These are phyloP conservation scores for Arachnomyces sp. DNA, from an alignment of 2,329 filamentous ascomycete species.

Conservation along the genomic window DNA sequence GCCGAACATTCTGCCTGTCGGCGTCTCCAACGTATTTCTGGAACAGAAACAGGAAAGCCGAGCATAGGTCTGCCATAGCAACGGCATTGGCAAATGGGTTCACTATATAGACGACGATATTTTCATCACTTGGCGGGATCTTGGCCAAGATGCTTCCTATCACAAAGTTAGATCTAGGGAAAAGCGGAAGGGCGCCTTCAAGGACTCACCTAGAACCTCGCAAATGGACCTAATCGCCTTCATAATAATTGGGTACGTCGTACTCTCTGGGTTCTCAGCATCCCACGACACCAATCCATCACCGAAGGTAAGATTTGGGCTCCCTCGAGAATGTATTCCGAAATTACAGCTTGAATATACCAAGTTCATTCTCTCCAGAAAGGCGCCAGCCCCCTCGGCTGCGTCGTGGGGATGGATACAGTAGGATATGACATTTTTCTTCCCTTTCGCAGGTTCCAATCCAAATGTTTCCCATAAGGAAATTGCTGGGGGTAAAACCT, in stretches of 20 bases:
- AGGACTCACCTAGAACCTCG: conserved; percentile 28
- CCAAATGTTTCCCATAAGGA: conserved; percentile 55
- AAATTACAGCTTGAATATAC: conserved; percentile 51
- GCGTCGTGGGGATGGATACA: conserved; percentile 47
- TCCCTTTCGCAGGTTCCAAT: conserved; percentile 46
- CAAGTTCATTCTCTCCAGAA: conserved; percentile 45
- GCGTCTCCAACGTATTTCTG: conserved; percentile 42
- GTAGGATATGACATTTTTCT: conserved; percentile 51
- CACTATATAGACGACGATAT: conserved; percentile 51
- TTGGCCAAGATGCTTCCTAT: conserved; percentile 30
- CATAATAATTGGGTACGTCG: conserved; percentile 27
- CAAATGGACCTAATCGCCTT: conserved; percentile 26
- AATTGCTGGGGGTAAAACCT: conserved; percentile 48
- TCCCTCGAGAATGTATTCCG: conserved; percentile 42
- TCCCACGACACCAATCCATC: conserved; percentile 32
- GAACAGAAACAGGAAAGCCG: conserved; percentile 49
- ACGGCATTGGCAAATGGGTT: conserved; percentile 45
- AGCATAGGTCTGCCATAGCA: conserved; percentile 44
- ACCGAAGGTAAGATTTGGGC: conserved; percentile 31
- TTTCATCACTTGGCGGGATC: conserved; percentile 27
- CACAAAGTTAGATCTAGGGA: conserved; percentile 11
- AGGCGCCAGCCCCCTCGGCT: conserved; percentile 39
- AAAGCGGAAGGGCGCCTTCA: background rate
- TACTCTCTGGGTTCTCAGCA: conserved; percentile 16
- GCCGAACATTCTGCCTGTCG: conserved; percentile 23